Conservation (phyloP, 2,329 filamentous ascomycete species). For the Claviceps maximensis region DNA sequence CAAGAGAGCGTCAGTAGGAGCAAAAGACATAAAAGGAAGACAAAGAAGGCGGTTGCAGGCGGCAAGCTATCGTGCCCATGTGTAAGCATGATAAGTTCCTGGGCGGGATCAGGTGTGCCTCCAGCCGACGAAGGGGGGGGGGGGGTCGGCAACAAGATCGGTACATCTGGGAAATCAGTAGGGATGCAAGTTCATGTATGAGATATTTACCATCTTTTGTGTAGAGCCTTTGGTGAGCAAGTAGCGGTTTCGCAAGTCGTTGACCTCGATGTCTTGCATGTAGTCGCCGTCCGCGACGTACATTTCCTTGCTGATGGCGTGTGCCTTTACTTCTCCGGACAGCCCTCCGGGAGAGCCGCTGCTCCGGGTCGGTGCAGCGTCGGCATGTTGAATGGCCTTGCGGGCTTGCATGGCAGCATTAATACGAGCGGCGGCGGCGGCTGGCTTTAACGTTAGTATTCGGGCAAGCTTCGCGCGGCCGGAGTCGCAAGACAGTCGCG, state of each 20-base stretch:
- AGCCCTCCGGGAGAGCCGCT: not conserved
- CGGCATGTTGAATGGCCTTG: constrained; percentile 81
- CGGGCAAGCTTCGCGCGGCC: constrained; percentile 9
- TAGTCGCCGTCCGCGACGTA: constrained; percentile 95
- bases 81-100: constrained; percentile 57
- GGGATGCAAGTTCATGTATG: constrained; percentile 19
- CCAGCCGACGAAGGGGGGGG: not conserved
- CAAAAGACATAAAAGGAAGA: constrained; percentile 59
- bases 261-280: constrained; percentile 98
- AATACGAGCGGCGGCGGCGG: constrained; percentile 79
- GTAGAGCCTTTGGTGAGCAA: constrained; percentile 92
- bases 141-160: constrained; percentile 17
- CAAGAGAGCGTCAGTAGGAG: constrained; percentile 91
- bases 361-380: constrained; percentile 63
- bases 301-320: constrained; percentile 41
- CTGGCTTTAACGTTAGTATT: constrained; percentile 25
- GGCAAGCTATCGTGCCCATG: constrained; percentile 52
- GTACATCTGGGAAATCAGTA: constrained; percentile 26
- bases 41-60: constrained; percentile 29
- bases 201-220: constrained; percentile 98
- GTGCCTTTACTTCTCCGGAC: constrained; percentile 5
- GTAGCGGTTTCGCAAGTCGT: constrained; percentile 93
- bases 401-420: constrained; percentile 74
- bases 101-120: constrained; percentile 8
- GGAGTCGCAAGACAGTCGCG: not conserved